phyloP scores from a whole-genome alignment of 305 asterid genomes.

The Fraxinus latifolia region DNA sequence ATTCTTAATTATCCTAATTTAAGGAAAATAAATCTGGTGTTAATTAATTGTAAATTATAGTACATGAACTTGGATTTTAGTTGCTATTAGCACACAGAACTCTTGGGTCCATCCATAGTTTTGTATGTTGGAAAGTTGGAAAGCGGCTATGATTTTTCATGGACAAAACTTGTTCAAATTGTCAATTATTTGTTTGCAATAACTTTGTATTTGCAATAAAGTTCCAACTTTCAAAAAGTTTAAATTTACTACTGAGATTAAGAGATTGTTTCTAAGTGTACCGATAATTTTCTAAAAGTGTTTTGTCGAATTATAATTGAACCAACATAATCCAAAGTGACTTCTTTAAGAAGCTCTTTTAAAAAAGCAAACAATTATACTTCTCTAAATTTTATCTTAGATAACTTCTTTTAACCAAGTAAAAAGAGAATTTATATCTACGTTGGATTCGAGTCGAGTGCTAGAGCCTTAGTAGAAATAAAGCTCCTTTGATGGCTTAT shows the following conservation, averaged over 20 bases:
- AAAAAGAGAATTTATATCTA: background rate
- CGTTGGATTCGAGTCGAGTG: background rate
- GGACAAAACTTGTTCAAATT: background rate
- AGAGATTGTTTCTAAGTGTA: background rate
- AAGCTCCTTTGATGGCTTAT: no score
- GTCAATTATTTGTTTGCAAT: background rate
- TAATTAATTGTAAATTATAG: constrained; percentile 12
- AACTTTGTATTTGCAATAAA: background rate
- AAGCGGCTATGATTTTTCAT: background rate
- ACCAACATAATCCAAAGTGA: no score
- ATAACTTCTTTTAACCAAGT: no score
- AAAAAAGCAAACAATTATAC: no score
- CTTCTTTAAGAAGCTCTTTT: no score
- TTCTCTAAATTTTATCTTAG: no score
- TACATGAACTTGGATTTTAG: background rate
- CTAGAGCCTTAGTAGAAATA: no score
- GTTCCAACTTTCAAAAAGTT: background rate
- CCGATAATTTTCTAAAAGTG: no score
- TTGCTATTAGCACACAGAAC: constrained; percentile 23
- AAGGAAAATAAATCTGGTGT: background rate
- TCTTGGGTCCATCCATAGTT: constrained; percentile 37
- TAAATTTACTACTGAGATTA: no score
- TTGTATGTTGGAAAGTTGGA: constrained; percentile 14
- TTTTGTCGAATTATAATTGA: background rate
- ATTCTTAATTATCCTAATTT: constrained; percentile 14